phyloP scores from a whole-genome alignment of 2,329 filamentous ascomycete genomes.

The Neocucurbitaria cava region DNA sequence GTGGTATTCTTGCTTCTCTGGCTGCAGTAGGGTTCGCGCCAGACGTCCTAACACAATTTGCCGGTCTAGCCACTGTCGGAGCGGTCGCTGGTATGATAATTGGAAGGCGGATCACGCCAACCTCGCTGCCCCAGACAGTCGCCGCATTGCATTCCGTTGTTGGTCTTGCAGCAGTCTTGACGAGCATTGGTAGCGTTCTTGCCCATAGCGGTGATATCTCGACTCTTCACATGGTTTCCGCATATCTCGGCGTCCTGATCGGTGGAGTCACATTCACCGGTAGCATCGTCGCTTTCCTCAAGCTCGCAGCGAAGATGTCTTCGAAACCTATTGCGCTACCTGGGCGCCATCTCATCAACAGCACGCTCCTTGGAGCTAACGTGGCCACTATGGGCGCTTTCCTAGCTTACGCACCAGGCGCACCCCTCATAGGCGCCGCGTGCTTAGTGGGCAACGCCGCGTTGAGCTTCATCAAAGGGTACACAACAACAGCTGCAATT shows the following conservation, averaged over 20 bases:
- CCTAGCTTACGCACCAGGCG: constrained; percentile 79
- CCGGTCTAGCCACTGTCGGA: constrained; percentile 75
- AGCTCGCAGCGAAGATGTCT: constrained; percentile 82
- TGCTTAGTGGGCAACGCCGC: constrained; percentile 78
- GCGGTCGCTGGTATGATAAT: constrained; percentile 75
- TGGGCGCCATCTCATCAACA: constrained; percentile 78
- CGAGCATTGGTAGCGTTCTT: constrained; percentile 87
- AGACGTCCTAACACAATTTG: constrained; percentile 81
- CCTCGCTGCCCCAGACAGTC: constrained; percentile 86
- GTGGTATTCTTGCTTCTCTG: constrained; percentile 83
- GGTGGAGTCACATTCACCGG: constrained; percentile 89
- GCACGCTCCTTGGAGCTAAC: constrained; percentile 76
- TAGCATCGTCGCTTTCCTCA: constrained; percentile 87
- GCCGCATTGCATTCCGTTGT: constrained; percentile 90
- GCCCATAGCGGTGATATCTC: constrained; percentile 74
- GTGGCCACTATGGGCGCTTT: constrained; percentile 85
- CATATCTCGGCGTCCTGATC: constrained; percentile 85
- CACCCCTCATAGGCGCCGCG: constrained; percentile 77
- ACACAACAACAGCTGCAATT: constrained; percentile 85
- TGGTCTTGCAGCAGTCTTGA: constrained; percentile 85
- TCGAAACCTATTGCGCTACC: constrained; percentile 76
- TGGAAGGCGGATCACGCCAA: constrained; percentile 85
- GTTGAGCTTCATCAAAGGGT: constrained; percentile 84
- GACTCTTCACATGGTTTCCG: constrained; percentile 82
- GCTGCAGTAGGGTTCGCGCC: constrained; percentile 80